Percentiles rank a stretch among this genome's conserved stretches.
phyloP scores from a whole-genome alignment of 805 yeast species.

The Kodamaea sagamina region DNA sequence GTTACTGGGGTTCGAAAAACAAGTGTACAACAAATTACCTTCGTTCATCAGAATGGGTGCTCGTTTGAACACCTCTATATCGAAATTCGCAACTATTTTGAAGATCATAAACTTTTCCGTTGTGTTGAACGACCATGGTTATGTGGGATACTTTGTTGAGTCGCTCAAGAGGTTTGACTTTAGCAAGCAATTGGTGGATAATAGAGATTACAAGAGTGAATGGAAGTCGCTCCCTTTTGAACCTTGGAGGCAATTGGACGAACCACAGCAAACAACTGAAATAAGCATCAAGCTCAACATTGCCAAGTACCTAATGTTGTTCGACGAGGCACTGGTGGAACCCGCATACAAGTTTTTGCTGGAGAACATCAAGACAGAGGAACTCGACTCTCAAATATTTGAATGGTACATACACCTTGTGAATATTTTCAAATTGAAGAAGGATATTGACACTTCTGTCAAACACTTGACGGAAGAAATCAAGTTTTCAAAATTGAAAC shows the following conservation, averaged over 20 bases:
- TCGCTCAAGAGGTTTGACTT: slow-evolving; percentile 5
- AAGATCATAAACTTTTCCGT: slow-evolving; percentile 37
- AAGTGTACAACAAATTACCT: slow-evolving; percentile 64
- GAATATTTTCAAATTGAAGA: neutral
- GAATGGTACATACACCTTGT: slow-evolving; percentile 7
- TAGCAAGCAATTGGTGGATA: slow-evolving; percentile 43
- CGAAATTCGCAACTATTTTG: slow-evolving; percentile 39
- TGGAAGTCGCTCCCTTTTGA: slow-evolving; percentile 41
- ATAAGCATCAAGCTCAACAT: slow-evolving; percentile 32
- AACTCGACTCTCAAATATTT: neutral
- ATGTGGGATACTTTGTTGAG: slow-evolving; percentile 25
- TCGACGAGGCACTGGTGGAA: slow-evolving; percentile 24
- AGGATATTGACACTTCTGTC: neutral
- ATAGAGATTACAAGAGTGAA: slow-evolving; percentile 58
- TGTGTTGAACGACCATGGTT: slow-evolving; percentile 33
- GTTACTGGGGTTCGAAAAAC: slow-evolving; percentile 55
- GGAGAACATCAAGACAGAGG: neutral
- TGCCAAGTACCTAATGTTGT: slow-evolving; percentile 43
- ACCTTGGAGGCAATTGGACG: slow-evolving; percentile 5
- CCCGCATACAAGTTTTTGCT: slow-evolving; percentile 26
- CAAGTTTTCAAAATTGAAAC: slow-evolving; percentile 4
- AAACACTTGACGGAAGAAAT: neutral
- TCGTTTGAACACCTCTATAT: slow-evolving; percentile 52
- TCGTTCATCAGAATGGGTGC: slow-evolving; percentile 65
- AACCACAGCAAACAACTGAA: slow-evolving; percentile 1